Evolutionary conservation across 2,329 filamentous ascomycete species (phyloP).

Genomic region (Botrytis medusae): DNA sequence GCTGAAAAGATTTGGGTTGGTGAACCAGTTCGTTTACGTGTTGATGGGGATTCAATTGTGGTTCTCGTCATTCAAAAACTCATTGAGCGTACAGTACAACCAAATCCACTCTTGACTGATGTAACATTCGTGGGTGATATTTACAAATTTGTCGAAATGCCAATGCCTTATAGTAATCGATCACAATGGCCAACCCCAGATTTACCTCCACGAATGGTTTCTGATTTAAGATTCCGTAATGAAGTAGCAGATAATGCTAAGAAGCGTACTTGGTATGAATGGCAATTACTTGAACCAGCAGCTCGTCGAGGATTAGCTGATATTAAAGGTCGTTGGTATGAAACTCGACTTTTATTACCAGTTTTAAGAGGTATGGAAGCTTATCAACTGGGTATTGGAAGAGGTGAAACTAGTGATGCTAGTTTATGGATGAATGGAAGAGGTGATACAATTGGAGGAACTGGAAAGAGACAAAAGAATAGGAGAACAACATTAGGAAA

Average conservation of each 20-base stretch:
- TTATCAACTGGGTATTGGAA: conserved; percentile 40
- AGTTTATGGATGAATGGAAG: conserved; percentile 49
- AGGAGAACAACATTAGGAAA: conserved; percentile 39
- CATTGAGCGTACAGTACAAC: conserved; percentile 33
- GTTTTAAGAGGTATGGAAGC: conserved; percentile 37
- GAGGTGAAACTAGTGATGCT: conserved; percentile 44
- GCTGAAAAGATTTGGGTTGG: conserved; percentile 60
- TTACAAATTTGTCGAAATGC: conserved; percentile 49
- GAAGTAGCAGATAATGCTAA: conserved; percentile 46
- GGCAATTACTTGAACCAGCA: conserved; percentile 36
- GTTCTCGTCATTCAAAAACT: conserved; percentile 47
- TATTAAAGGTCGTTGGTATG: conserved; percentile 62
- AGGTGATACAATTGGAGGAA: conserved; percentile 41
- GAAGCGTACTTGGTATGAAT: conserved; percentile 37
- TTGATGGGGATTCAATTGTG: conserved; percentile 46
- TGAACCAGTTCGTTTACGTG: conserved; percentile 54
- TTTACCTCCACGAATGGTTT: conserved; percentile 48
- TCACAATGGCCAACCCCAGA: conserved; percentile 44
- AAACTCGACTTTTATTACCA: conserved; percentile 51
- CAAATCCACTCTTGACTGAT: conserved; percentile 28
- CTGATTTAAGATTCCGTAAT: conserved; percentile 45
- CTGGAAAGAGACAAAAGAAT: conserved; percentile 38
- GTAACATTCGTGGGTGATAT: conserved; percentile 51
- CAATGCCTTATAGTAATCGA: conserved; percentile 40
- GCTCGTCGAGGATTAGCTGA: conserved; percentile 44